Evolutionary conservation across 2,329 filamentous ascomycete species (phyloP), one percentile per base, ranked within the genome.

Genomic region (Diaporthe nobilis): DNA sequence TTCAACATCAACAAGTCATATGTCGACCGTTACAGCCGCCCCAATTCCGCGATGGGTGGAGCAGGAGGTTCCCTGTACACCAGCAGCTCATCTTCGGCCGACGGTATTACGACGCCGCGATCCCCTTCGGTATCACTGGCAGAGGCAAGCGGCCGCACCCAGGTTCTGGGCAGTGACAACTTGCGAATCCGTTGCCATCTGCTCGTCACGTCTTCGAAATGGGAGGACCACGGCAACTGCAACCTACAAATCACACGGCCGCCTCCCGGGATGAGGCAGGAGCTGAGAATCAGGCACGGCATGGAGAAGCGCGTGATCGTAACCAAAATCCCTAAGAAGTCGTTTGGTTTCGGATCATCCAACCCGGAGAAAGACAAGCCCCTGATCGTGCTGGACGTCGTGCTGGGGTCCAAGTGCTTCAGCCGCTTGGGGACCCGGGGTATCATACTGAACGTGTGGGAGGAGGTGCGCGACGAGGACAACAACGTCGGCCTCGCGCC

Each of bases 161-260:
- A 87, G 28, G 89, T 92, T 28, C 84, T 92, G 31, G 94, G 93
- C 72, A 92, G 95, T 75, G 93, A 93, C 73, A 95, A 97, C 80
- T 92, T 96, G 71, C 96, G 96, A 79, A 94, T 98, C 79, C 90
- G 95, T 49, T 90, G 98, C 17, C 98, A 98, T 83, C 88, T 94
- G 67, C 92, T 96, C 68, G 93, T 95, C 76, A 88, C 90, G 1
- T 88, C 91, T 17, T 92, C 92, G 68, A 96, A 96, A 82, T 99
- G 97, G 97, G 92, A 95, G 77, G 96, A 98, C 82, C 92, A 96
- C 86, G 96, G 97, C 78, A 92, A 94, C 79, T 97, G 95, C 76
- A 89, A 92, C 51, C 86, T 99, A 76, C 95, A 94, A 22, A 95
- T 99, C 80, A 92, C 95, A 82, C 91, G 92, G 25, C 94, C 95